phyloP scores from a whole-genome alignment of 106 monocot genomes.

The Allium fistulosum region DNA sequence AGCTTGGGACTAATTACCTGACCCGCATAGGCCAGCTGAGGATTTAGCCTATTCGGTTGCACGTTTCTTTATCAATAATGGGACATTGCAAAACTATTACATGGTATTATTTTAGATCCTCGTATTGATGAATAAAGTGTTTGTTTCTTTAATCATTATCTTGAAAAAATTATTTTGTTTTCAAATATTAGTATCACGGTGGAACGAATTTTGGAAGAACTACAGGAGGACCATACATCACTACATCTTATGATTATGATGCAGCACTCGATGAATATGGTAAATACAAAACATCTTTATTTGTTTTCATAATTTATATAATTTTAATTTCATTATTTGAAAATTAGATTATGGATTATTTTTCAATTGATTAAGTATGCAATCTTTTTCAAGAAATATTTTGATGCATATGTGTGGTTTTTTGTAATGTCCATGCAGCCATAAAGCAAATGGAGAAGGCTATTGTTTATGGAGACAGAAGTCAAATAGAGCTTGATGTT shows the following conservation, averaged over 20 bases:
- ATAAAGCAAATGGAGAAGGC: slow-evolving; percentile 36
- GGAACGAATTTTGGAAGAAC: slow-evolving; percentile 52
- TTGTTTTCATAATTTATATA: background rate
- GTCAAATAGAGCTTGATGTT: background rate
- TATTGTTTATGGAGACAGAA: slow-evolving; percentile 27
- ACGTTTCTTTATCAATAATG: slow-evolving; percentile 24
- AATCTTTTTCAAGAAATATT: background rate
- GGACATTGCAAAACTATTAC: slow-evolving; percentile 40
- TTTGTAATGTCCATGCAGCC: slow-evolving; percentile 31
- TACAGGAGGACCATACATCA: slow-evolving; percentile 46
- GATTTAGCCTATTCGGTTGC: slow-evolving; percentile 44
- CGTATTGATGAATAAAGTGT: background rate
- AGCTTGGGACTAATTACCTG: slow-evolving; percentile 12
- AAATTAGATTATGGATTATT: background rate
- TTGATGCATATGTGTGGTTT: background rate
- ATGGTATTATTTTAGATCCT: slow-evolving; percentile 19
- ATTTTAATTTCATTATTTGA: background rate
- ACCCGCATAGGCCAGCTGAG: slow-evolving; percentile 31
- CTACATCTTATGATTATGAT: slow-evolving; percentile 58
- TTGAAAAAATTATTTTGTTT: background rate
- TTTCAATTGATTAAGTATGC: background rate
- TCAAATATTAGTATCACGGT: slow-evolving; percentile 37
- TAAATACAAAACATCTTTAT: background rate
- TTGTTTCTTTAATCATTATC: background rate
- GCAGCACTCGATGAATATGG: slow-evolving; percentile 63